These are phyloP conservation scores for Blepharisma japonicum DNA, from an alignment of 73 alveolate genomes.

Conservation along the genomic window DNA sequence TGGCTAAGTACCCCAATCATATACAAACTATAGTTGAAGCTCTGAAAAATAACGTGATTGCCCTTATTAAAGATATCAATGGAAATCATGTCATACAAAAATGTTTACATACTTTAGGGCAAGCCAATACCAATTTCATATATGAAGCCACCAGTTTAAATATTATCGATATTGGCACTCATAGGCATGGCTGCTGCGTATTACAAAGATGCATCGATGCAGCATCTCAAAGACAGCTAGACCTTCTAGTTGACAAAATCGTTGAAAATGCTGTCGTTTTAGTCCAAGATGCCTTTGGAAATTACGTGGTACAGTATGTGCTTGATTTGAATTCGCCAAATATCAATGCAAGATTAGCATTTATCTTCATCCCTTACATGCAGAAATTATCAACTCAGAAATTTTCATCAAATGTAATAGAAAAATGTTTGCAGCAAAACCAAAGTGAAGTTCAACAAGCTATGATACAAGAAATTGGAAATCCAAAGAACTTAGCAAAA, in stretches of 20 bases:
- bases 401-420: slow-evolving; percentile 67
- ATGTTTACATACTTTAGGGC: slow-evolving; percentile 43
- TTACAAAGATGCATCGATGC: slow-evolving; percentile 71
- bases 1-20: slow-evolving; percentile 35
- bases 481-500: not conserved
- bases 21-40: slow-evolving; percentile 43
- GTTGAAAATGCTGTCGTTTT: slow-evolving; percentile 45
- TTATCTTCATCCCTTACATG: slow-evolving; percentile 29
- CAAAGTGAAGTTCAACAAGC: not conserved
- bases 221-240: slow-evolving; percentile 43
- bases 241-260: slow-evolving; percentile 46
- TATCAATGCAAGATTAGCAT: not conserved
- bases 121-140: slow-evolving; percentile 51
- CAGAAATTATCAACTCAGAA: slow-evolving; percentile 56
- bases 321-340: not conserved
- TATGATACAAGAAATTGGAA: slow-evolving; percentile 5
- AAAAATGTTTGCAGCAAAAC: slow-evolving; percentile 31
- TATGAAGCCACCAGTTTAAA: slow-evolving; percentile 56
- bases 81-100: slow-evolving; percentile 79
- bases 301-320: slow-evolving; percentile 71
- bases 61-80: slow-evolving; percentile 63
- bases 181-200: slow-evolving; percentile 89
- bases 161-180: slow-evolving; percentile 60
- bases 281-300: slow-evolving; percentile 77
- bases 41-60: slow-evolving; percentile 39